Percentiles rank a stretch among this genome's conserved stretches.
Conservation (phyloP, 1,139 yeast genomes). For the Diutina neorugosa region DNA sequence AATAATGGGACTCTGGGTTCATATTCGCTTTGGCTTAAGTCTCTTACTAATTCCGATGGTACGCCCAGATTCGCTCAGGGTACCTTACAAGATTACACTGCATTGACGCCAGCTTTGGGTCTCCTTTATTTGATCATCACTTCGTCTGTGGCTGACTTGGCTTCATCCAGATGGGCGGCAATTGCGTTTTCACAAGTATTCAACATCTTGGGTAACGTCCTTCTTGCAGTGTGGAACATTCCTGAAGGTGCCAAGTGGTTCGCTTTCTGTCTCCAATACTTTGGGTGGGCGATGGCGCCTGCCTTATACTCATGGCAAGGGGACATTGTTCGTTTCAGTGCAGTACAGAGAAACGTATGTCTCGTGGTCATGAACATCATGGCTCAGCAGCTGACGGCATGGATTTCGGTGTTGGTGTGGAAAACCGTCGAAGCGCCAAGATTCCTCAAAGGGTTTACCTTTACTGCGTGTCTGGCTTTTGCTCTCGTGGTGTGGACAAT, state of each 20-base stretch:
- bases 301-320: constrained; percentile 35
- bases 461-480: constrained; percentile 15
- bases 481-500: not conserved
- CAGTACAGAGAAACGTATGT: constrained; percentile 30
- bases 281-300: constrained; percentile 41
- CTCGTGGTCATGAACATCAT: constrained; percentile 32
- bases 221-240: constrained; percentile 36
- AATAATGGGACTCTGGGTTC: constrained; percentile 40
- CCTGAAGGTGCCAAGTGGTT: constrained; percentile 36
- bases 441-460: constrained; percentile 25
- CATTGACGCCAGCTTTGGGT: constrained; percentile 3
- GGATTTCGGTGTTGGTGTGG: constrained; percentile 28
- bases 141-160: not conserved
- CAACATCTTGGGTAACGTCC: constrained; percentile 19
- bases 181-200: constrained; percentile 9
- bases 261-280: constrained; percentile 33
- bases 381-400: constrained; percentile 33
- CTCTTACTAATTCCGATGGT: constrained; percentile 15
- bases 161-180: not conserved
- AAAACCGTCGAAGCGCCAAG: constrained; percentile 32
- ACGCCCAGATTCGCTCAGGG: constrained; percentile 1
- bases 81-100: not conserved
- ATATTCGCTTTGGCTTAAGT: constrained; percentile 34
- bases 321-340: constrained; percentile 33
- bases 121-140: not conserved